Evolutionary conservation across 305 asterid genomes (phyloP).

Genomic region (Striga hermonthica): DNA sequence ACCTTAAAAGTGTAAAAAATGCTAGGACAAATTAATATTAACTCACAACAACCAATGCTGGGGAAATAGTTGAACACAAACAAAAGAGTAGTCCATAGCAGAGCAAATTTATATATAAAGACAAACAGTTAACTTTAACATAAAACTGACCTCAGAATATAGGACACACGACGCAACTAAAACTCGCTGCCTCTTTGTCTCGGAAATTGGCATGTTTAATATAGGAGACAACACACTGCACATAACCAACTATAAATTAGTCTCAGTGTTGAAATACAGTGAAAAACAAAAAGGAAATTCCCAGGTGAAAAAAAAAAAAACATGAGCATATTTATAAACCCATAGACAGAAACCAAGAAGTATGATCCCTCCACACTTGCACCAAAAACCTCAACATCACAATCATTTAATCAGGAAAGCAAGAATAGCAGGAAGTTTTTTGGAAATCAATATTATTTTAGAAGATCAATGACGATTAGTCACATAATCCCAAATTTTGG

Average conservation of each 20-base stretch:
- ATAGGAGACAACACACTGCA: constrained; percentile 95
- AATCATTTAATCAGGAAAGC: constrained; percentile 26
- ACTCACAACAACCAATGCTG: constrained; percentile 24
- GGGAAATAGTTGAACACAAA: constrained; percentile 28
- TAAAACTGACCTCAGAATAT: constrained; percentile 84
- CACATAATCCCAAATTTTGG: constrained; percentile 13
- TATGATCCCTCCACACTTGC: constrained; percentile 18
- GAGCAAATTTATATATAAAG: constrained; percentile 19
- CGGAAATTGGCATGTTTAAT: constrained; percentile 89
- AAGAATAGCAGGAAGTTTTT: constrained; percentile 7
- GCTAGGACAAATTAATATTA: constrained; percentile 31
- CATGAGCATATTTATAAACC: constrained; percentile 14
- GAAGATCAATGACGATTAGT: constrained; percentile 20
- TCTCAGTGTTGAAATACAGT: constrained; percentile 28
- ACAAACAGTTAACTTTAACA: constrained; percentile 26
- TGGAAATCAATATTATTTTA: constrained; percentile 14
- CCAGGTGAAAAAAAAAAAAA: constrained; percentile 28
- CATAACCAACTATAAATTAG: constrained; percentile 35
- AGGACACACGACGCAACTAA: constrained; percentile 93
- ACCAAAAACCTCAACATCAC: constrained; percentile 13
- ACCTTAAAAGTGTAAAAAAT: constrained; percentile 52
- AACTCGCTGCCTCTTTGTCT: constrained; percentile 94
- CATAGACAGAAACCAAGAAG: constrained; percentile 26
- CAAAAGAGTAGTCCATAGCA: constrained; percentile 29
- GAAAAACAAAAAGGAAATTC: constrained; percentile 31